These are phyloP conservation scores for Termitomyces sp. DNA, from an alignment of 768 basidiomycete species.

Conservation along the genomic window DNA sequence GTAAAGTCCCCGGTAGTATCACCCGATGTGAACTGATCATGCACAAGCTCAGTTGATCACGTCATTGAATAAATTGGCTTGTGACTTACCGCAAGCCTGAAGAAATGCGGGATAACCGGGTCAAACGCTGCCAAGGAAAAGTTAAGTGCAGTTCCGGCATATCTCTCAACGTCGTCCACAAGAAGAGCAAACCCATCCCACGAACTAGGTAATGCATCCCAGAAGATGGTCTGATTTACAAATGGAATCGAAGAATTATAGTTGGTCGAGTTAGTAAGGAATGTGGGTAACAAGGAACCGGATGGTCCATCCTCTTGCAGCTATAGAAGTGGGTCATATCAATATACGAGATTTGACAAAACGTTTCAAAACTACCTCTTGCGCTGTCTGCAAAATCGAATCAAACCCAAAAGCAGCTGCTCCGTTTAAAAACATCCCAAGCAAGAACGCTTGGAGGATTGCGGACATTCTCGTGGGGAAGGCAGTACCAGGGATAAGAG, in stretches of 20 bases:
- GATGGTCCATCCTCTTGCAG: constrained; percentile 66
- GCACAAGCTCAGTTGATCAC: neutral
- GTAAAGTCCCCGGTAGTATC: constrained; percentile 69
- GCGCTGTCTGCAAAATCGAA: constrained; percentile 71
- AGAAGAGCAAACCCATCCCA: constrained; percentile 80
- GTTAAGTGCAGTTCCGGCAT: constrained; percentile 63
- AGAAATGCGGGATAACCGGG: constrained; percentile 62
- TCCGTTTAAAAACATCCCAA: constrained; percentile 80
- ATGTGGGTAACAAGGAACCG: constrained; percentile 63
- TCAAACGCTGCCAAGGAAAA: constrained; percentile 64
- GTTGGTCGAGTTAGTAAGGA: constrained; percentile 70
- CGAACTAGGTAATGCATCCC: constrained; percentile 43
- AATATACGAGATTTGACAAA: neutral
- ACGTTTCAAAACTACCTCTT: constrained; percentile 41
- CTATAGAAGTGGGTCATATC: constrained; percentile 27
- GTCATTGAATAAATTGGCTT: neutral
- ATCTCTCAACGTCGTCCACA: constrained; percentile 84
- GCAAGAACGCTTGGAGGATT: constrained; percentile 73
- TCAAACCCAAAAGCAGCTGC: constrained; percentile 76
- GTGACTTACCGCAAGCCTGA: constrained; percentile 67
- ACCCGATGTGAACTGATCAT: constrained; percentile 38
- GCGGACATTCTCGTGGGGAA: constrained; percentile 79
- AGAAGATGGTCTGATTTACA: constrained; percentile 47
- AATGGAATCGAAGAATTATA: constrained; percentile 53
- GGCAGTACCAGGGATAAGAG: constrained; percentile 69